Percentiles rank a stretch among this genome's conserved stretches.
Conservation (phyloP, 75 land plant species). For the Cupressus sempervirens region DNA sequence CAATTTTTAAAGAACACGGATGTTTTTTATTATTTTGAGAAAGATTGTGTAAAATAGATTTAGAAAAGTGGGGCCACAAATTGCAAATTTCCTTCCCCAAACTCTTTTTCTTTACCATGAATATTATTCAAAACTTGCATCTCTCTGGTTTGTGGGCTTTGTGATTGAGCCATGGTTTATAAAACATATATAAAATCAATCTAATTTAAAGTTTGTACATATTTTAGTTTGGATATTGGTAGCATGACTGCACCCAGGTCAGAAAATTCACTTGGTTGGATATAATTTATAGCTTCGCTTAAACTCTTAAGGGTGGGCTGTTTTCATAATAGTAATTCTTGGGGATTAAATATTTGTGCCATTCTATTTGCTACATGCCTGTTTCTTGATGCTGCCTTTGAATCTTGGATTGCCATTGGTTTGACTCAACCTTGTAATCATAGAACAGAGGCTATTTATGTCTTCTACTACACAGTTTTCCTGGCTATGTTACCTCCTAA, state of each 20-base stretch:
- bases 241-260: no score
- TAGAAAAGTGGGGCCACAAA: background rate
- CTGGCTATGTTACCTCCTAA: background rate
- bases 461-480: background rate
- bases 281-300: background rate
- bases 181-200: no score
- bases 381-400: background rate
- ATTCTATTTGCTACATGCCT: background rate
- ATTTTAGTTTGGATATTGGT: background rate
- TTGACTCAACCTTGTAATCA: background rate
- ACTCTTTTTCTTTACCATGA: background rate
- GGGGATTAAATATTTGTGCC: background rate
- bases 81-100: background rate
- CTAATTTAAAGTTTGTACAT: background rate
- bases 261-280: background rate
- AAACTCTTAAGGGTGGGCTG: background rate
- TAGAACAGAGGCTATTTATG: background rate
- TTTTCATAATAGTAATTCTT: no score
- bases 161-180: background rate
- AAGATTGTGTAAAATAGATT: background rate
- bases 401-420: background rate
- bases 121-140: background rate
- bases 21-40: background rate
- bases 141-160: background rate
- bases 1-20: background rate